Evolutionary conservation across 768 basidiomycete genomes (phyloP).

Genomic region (Cubamyces sp.): DNA sequence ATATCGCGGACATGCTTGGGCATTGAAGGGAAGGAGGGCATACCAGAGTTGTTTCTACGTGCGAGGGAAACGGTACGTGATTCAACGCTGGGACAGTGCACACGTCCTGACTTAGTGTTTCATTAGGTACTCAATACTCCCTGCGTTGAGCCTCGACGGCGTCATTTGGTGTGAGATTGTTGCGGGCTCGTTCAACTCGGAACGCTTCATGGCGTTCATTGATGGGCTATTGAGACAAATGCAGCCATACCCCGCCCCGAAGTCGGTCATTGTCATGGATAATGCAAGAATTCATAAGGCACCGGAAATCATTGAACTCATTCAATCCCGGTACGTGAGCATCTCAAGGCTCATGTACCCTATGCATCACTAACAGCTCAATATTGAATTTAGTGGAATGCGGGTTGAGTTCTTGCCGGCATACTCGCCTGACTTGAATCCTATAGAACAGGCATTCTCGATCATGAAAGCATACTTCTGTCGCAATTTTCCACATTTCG

Average conservation of each 20-base stretch:
- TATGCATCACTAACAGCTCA: not conserved
- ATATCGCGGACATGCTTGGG: constrained; percentile 30
- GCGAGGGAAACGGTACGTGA: constrained; percentile 25
- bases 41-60: constrained; percentile 28
- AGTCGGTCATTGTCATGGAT: constrained; percentile 35
- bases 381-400: too few species aligned
- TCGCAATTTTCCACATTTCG: too few species aligned
- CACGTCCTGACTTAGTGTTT: not conserved
- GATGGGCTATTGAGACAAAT: constrained; percentile 24
- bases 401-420: constrained; percentile 27
- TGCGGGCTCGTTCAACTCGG: constrained; percentile 28
- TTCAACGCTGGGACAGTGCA: not conserved
- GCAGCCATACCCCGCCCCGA: constrained; percentile 28
- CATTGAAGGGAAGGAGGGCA: constrained; percentile 27
- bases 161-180: constrained; percentile 28
- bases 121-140: constrained; percentile 35
- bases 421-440: constrained; percentile 32
- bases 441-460: constrained; percentile 29
- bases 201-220: constrained; percentile 28
- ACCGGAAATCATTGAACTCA: not conserved
- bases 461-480: constrained; percentile 13
- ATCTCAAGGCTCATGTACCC: not conserved
- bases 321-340: not conserved
- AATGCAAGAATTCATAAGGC: constrained; percentile 30
- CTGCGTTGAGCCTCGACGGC: constrained; percentile 33